Conservation (phyloP, 2,329 filamentous ascomycete genomes). For the Sarocladiaceae sp. region DNA sequence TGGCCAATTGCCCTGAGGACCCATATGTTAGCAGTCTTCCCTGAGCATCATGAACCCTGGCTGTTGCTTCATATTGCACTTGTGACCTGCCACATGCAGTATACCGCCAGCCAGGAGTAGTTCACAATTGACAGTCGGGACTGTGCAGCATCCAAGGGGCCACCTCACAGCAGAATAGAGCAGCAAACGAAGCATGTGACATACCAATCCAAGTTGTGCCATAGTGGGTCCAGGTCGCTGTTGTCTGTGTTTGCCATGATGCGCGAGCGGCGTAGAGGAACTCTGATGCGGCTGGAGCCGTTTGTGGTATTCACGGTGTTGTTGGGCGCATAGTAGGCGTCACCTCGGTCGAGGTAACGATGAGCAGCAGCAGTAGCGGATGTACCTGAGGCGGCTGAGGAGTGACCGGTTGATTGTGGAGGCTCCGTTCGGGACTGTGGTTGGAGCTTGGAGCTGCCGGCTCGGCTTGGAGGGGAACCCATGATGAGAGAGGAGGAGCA, state of each 20-base stretch:
- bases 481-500: no score
- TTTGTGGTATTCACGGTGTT: constrained; percentile 3
- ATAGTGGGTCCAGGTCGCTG: constrained; percentile 51
- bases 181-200: constrained; percentile 22
- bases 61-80: no score
- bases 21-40: no score
- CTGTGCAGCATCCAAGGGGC: no score
- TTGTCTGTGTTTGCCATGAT: constrained; percentile 16
- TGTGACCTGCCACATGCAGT: no score
- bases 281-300: constrained; percentile 2
- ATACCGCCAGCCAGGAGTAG: no score
- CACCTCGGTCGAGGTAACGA: constrained; percentile 3
- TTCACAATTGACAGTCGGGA: no score
- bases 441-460: constrained; percentile 5
- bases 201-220: constrained; percentile 73
- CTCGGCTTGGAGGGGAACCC: background rate
- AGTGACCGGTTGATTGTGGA: constrained; percentile 10
- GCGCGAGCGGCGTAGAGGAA: background rate
- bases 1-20: constrained; percentile 65
- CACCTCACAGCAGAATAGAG: no score
- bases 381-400: background rate
- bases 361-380: constrained; percentile 2
- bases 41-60: no score
- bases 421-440: constrained; percentile 20
- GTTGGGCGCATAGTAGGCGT: constrained; percentile 6